These are phyloP conservation scores for Dipodascus albidus DNA, from an alignment of 805 yeast species.

Conservation along the genomic window DNA sequence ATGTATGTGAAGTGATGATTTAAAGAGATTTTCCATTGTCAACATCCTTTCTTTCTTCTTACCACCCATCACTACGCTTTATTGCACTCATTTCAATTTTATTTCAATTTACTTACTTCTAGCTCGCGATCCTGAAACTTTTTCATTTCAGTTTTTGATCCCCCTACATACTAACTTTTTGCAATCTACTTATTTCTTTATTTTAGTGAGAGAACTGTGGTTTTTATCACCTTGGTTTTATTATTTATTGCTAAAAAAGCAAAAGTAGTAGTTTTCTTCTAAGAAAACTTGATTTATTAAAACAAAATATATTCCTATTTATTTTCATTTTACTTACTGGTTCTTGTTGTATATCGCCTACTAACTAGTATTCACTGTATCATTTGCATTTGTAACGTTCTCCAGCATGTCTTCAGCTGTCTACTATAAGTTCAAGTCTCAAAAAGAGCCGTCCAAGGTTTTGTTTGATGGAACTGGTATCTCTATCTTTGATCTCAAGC, in stretches of 20 bases:
- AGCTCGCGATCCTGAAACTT: no score
- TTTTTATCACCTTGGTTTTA: background rate
- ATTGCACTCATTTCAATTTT: background rate
- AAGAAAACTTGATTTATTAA: background rate
- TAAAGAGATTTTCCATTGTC: background rate
- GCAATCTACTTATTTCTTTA: no score
- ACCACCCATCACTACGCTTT: background rate
- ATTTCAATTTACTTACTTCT: background rate
- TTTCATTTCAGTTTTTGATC: no score
- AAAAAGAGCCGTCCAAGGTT: conserved; percentile 64
- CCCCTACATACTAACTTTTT: background rate
- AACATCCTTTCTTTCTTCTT: background rate
- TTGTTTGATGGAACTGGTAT: conserved; percentile 95
- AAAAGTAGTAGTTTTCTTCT: background rate
- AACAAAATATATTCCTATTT: background rate
- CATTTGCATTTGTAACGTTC: background rate
- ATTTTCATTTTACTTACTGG: background rate
- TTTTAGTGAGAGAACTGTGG: no score
- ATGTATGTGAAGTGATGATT: no score
- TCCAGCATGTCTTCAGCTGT: conserved; percentile 71
- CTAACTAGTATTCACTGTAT: background rate
- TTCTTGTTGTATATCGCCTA: background rate
- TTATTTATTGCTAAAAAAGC: background rate
- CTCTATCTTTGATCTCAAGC: conserved; percentile 86
- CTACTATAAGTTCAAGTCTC: conserved; percentile 78